These are phyloP conservation scores for Auriculariales sp. DNA, from an alignment of 768 basidiomycete species.

Conservation along the genomic window DNA sequence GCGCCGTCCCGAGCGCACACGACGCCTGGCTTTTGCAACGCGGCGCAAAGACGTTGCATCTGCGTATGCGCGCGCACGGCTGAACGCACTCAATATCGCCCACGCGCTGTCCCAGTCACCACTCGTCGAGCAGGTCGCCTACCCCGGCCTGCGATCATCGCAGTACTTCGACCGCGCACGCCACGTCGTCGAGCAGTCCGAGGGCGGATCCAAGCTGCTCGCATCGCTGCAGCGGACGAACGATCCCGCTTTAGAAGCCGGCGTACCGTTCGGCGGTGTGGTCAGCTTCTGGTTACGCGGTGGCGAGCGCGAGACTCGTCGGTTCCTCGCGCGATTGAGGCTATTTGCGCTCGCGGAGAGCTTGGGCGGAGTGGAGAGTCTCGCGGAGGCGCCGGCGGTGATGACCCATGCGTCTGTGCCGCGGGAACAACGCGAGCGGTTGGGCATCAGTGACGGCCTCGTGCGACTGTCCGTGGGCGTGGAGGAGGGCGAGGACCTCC, in stretches of 20 bases:
- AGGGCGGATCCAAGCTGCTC: conserved; percentile 5
- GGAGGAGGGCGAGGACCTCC: conserved; percentile 74
- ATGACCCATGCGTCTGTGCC: conserved; percentile 81
- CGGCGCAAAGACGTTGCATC: conserved; percentile 79
- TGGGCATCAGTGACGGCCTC: conserved; percentile 70
- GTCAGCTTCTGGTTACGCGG: conserved; percentile 49
- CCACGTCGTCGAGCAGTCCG: conserved; percentile 15
- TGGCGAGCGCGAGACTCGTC: conserved; percentile 32
- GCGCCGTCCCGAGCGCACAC: conserved; percentile 70
- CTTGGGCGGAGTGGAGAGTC: conserved; percentile 82
- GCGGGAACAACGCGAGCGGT: conserved; percentile 40
- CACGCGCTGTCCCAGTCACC: conserved; percentile 35
- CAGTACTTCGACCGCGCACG: conserved; percentile 54
- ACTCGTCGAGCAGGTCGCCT: conserved; percentile 68
- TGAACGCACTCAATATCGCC: conserved; percentile 69
- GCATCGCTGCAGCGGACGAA: no score
- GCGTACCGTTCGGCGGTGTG: conserved; percentile 88
- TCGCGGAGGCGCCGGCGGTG: conserved; percentile 72
- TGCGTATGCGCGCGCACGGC: conserved; percentile 82
- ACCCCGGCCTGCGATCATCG: conserved; percentile 65
- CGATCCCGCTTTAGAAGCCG: conserved; percentile 16
- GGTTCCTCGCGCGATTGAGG: conserved; percentile 48
- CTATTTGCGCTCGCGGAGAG: conserved; percentile 79
- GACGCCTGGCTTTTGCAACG: conserved; percentile 87
- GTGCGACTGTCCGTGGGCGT: conserved; percentile 76